Base-by-base conservation (phyloP, 176 grass and related monocot genomes). In the Triticum turgidum region DNA sequence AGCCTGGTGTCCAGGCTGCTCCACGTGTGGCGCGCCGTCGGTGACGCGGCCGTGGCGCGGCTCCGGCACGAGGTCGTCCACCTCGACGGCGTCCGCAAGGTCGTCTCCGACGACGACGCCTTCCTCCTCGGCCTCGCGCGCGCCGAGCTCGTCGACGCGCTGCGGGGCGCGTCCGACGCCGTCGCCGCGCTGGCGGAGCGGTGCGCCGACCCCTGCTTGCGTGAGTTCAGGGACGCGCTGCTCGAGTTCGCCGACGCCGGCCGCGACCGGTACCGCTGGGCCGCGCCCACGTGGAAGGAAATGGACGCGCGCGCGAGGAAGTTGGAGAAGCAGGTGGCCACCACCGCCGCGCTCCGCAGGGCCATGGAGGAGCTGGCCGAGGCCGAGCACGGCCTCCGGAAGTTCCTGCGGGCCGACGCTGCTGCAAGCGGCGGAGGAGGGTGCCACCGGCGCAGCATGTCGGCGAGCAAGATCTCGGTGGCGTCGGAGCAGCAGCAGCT, bases 1-100 rank as follows among this genome's bases (percentile, higher is more conserved):
- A 84, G 77, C 69, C 79, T 98, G 76, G 89, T 98, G 90, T 94
- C 96, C 4, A 95, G 91, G 79, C 78, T 98, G 14, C 79, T 98
- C 35, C 88, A 90, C 78, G 3, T 94, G 18, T 96, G 94, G 90
- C 90, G 89, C 4, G 89, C 84, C 17, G 74, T 94, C 51, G 71
- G 91, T n/a, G 93, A 98, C 66, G 37, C 87, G n/a, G 69, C 86
- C 14, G 47, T 98, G 72, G 88, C 84, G 1, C 90, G 80, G 6
- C 93, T 94, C 65, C 88, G 86, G n/a, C 79, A 89, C 33, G 84
- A 92, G 6, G 86, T 83, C 79, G 54, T 98, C 59, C 49, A 86
- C 17, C 85, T 92, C 15, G 73, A 89, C 67, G 92, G 93, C 71
- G 86, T 96, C 56, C 83, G 82, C 85, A 96, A 91, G 90, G 65